Conservation (phyloP, 1,139 yeast species). For the Debaryomyces singareniensis region DNA sequence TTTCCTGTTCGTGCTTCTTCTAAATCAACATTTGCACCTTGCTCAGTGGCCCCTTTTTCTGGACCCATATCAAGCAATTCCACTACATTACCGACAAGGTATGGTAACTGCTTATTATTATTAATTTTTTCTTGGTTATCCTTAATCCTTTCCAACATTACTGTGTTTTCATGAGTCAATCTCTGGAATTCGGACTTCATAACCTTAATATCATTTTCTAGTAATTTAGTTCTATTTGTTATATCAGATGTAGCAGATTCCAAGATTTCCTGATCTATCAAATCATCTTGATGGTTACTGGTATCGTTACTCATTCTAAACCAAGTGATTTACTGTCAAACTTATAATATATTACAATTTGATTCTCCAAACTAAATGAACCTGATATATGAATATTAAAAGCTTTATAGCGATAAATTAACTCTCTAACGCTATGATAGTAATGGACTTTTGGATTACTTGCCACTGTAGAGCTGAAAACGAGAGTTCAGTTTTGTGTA, state of each 20-base stretch:
- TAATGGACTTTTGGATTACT: not conserved
- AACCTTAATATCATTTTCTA: conserved; percentile 94
- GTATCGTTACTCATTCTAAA: not conserved
- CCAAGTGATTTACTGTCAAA: not conserved
- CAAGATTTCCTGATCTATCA: conserved; percentile 76
- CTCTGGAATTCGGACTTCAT: conserved; percentile 92
- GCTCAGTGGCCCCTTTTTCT: conserved; percentile 80
- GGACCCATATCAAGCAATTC: conserved; percentile 86
- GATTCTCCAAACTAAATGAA: no score
- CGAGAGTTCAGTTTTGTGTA: not conserved
- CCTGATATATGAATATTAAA: no score
- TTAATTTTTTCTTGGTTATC: conserved; percentile 96
- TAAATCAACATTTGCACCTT: conserved; percentile 92
- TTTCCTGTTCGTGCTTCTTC: conserved; percentile 94
- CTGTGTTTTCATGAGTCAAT: conserved; percentile 83
- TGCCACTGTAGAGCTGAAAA: not conserved
- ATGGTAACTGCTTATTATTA: conserved; percentile 92
- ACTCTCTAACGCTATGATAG: no score
- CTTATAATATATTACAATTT: no score
- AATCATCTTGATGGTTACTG: conserved; percentile 32
- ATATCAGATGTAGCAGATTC: conserved; percentile 77
- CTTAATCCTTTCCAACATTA: conserved; percentile 89
- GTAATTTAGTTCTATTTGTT: conserved; percentile 74
- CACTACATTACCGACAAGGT: conserved; percentile 95
- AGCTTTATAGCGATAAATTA: no score